Conservation (phyloP, 2,329 filamentous ascomycete genomes). For the Talaromyces islandicus region DNA sequence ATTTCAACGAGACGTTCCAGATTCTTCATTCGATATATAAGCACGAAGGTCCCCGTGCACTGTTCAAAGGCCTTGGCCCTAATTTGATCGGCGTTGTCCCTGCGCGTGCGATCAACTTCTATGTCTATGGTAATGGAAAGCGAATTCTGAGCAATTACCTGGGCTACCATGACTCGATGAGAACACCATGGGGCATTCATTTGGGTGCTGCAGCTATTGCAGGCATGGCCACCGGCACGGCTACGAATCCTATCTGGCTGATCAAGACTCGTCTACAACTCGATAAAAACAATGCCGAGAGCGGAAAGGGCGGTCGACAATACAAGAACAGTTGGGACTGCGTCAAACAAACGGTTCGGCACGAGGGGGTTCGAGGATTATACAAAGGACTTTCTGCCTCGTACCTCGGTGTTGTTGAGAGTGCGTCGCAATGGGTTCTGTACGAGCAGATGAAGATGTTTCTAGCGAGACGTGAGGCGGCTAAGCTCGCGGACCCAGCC, state of each 20-base stretch:
- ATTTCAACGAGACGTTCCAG: constrained; percentile 79
- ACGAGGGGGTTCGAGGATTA: constrained; percentile 74
- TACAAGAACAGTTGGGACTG: constrained; percentile 90
- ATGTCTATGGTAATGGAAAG: constrained; percentile 88
- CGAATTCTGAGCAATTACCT: constrained; percentile 68
- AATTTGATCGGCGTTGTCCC: constrained; percentile 87
- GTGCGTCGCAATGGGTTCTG: constrained; percentile 85
- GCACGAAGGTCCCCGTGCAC: constrained; percentile 73
- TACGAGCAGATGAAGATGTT: constrained; percentile 86
- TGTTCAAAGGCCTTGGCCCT: constrained; percentile 90
- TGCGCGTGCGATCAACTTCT: constrained; percentile 88
- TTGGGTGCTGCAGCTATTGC: constrained; percentile 69
- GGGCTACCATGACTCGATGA: constrained; percentile 31
- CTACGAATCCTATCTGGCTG: constrained; percentile 94
- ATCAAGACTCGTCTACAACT: constrained; percentile 90
- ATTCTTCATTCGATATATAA: constrained; percentile 77
- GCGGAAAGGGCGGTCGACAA: constrained; percentile 51
- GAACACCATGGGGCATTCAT: constrained; percentile 66
- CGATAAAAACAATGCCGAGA: constrained; percentile 72
- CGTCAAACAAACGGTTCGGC: constrained; percentile 69
- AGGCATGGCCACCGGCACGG: constrained; percentile 79
- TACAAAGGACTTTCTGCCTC: constrained; percentile 89
- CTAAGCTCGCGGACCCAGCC: constrained; percentile 51
- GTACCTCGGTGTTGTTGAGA: constrained; percentile 86
- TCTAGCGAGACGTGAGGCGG: constrained; percentile 59